phyloP scores from a whole-genome alignment of 495 filamentous ascomycete species.

The Xylaria palmicola region DNA sequence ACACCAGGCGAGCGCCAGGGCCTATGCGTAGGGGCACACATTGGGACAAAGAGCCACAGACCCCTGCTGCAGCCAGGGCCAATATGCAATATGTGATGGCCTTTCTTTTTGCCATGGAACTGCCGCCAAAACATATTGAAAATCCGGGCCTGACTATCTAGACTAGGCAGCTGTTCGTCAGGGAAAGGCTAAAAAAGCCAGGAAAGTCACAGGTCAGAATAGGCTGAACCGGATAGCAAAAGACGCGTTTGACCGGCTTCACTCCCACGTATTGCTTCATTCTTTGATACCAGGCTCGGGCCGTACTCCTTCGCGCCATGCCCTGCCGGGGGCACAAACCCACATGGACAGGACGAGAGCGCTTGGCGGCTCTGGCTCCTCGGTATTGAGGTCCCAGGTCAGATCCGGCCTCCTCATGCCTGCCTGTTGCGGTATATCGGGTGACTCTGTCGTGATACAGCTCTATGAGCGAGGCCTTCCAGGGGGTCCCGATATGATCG shows the following conservation, averaged over 20 bases:
- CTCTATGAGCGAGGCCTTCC: no score
- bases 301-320: background rate
- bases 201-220: conserved; percentile 1
- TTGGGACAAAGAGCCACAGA: conserved; percentile 26
- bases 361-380: background rate
- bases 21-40: conserved; percentile 24
- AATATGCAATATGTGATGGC: conserved; percentile 21
- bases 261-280: background rate
- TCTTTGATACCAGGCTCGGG: conserved; percentile 1
- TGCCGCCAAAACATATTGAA: conserved; percentile 9
- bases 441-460: no score
- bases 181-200: conserved; percentile 10
- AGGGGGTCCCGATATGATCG: background rate
- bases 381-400: no score
- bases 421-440: no score
- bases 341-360: background rate
- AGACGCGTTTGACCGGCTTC: background rate
- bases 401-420: no score
- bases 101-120: conserved; percentile 1
- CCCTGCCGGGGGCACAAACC: background rate
- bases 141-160: conserved; percentile 10
- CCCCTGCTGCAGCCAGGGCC: conserved; percentile 19
- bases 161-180: background rate
- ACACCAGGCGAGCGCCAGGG: conserved; percentile 25
- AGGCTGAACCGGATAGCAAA: conserved; percentile 13